Percentiles rank a stretch among this genome's conserved stretches.
These are phyloP conservation scores for Falciphora oryzae DNA, from an alignment of 2,329 filamentous ascomycete genomes.

Conservation along the genomic window DNA sequence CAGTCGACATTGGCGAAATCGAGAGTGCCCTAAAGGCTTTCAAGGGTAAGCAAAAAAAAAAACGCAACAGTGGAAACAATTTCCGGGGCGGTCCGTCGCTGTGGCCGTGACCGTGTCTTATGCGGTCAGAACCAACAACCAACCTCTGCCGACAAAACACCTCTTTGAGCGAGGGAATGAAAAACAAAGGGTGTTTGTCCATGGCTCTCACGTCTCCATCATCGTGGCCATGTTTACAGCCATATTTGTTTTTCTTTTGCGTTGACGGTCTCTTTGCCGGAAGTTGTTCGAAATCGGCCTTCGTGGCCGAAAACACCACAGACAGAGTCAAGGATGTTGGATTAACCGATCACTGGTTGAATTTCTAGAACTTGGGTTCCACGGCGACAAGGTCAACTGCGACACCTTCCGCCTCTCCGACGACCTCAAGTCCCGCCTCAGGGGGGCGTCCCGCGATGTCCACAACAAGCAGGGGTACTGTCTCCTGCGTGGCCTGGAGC, in stretches of 20 bases:
- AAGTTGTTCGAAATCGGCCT: background rate
- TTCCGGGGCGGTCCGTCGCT: background rate
- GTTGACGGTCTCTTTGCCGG: background rate
- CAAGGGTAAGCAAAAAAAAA: constrained; percentile 18
- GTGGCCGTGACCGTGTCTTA: background rate
- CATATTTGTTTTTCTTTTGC: background rate
- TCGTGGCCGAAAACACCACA: background rate
- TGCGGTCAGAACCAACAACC: background rate
- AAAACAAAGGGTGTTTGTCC: no score
- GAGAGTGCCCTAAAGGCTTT: constrained; percentile 22
- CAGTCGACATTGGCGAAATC: constrained; percentile 16
- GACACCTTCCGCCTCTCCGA: constrained; percentile 35
- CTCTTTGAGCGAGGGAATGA: background rate
- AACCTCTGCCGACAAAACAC: background rate
- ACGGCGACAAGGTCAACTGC: constrained; percentile 29
- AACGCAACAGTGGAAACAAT: background rate
- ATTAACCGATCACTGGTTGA: background rate
- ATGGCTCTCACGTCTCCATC: background rate
- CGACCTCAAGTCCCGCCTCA: constrained; percentile 27
- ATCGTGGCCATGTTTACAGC: background rate
- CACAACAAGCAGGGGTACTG: constrained; percentile 43
- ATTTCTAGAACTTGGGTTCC: constrained; percentile 19
- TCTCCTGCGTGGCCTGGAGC: constrained; percentile 48
- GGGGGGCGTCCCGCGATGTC: constrained; percentile 27
- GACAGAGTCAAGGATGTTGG: background rate